These are phyloP conservation scores for Sclerotiophoma versabilis DNA, from an alignment of 2,329 filamentous ascomycete species.

Conservation along the genomic window DNA sequence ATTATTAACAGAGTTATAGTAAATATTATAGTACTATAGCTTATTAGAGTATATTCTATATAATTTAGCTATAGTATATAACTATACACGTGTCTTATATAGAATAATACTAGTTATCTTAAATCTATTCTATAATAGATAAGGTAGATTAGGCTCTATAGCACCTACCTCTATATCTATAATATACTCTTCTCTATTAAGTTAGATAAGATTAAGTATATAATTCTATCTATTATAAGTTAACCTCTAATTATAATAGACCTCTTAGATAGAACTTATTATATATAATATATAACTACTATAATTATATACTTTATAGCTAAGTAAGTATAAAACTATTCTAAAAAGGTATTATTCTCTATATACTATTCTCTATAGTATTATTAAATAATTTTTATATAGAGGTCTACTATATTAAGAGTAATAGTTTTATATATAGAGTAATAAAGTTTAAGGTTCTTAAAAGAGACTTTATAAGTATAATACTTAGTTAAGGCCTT, in stretches of 20 bases:
- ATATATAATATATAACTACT: slow-evolving; percentile 23
- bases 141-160: slow-evolving; percentile 21
- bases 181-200: slow-evolving; percentile 27
- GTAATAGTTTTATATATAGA: slow-evolving; percentile 45
- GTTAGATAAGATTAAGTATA: slow-evolving; percentile 50
- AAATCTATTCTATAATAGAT: slow-evolving; percentile 16
- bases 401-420: slow-evolving; percentile 55
- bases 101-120: slow-evolving; percentile 22
- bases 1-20: background rate
- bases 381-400: slow-evolving; percentile 59
- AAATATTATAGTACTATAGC: slow-evolving; percentile 24
- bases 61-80: slow-evolving; percentile 20
- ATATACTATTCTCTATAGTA: too few relatives aligned
- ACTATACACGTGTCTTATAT: slow-evolving; percentile 12
- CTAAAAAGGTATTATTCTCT: slow-evolving; percentile 62
- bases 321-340: slow-evolving; percentile 57
- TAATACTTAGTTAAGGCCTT: slow-evolving; percentile 11
- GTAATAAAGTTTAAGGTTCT: slow-evolving; percentile 47
- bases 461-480: slow-evolving; percentile 8
- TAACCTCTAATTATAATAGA: slow-evolving; percentile 10
- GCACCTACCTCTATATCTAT: slow-evolving; percentile 49
- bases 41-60: slow-evolving; percentile 15
- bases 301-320: slow-evolving; percentile 48
- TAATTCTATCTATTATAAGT: slow-evolving; percentile 42
- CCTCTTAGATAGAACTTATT: slow-evolving; percentile 20